Base-by-base conservation (phyloP, 345 rosid species). In the Rubroshorea leprosula region DNA sequence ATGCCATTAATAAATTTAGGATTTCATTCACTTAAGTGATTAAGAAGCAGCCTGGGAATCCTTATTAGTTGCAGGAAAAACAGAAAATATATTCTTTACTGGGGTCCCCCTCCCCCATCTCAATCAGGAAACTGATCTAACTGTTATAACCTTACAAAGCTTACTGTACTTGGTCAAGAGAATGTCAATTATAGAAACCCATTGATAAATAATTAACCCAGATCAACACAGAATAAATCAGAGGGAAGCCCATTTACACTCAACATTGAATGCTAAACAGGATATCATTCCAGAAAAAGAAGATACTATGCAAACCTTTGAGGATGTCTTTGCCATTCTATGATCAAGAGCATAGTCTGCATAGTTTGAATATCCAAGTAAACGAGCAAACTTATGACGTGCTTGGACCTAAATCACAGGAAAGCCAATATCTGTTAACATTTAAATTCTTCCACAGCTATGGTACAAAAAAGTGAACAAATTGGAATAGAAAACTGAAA, bases 361-460 rank as follows among this genome's bases (percentile, higher is more conserved):
- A 49, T 80, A 92, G 72, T 81, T 88, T 60, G 91, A 76, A 80
- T 84, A 81, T 61, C 91, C 98, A 73, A 89, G 82, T 56, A 86
- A 67, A 43, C 95, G 78, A 64, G 95, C 93, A 72, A 81, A 71
- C 68, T 81, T 92, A 63, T 89, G 97, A 65, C 98, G 98, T 51
- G 74, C 65, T 50, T 86, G 86, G 39, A 89, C 94, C 98, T 92
- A 67, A 57, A 69, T 59, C 63, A 27, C 39, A 49, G 58, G 55
- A 59, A 25, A 39, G 38, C 58, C 7, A 22, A 51, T 25, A 24
- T 20, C 47, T n/a, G 51, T 23, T 23, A 43, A 58, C n/a, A 26
- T 25, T 51, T 45, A 61, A 22, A 52, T 17, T 8, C 54, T 58
- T 53, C 38, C 24, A 38, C 10, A 45, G 4, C 47, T 9, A 14